Base-by-base conservation (phyloP, 1,284 basidiomycete genomes). In the Irpex sp. region DNA sequence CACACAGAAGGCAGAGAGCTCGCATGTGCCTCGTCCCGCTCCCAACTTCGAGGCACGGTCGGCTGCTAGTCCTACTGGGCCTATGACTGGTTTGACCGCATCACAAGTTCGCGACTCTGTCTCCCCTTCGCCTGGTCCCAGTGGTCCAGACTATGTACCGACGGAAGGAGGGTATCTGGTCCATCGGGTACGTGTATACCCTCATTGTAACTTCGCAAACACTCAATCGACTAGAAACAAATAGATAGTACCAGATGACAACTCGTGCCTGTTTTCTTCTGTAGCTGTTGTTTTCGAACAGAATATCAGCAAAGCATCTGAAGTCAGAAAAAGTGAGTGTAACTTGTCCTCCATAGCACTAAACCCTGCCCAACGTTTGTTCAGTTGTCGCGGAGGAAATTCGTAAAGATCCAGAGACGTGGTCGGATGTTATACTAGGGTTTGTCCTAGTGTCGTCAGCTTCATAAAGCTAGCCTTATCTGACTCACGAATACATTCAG, bases 181-280 rank as follows among this genome's bases (percentile, higher is more conserved):
- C 16, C 89, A 92, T 69, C 77, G 87, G 62, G 89, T 90, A 69
- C 53, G 80, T 71, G 28, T 33, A 12, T 28, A 14, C 16, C 9
- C 6, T 18, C 35, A 42, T 51, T 37, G 6, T 33, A 10, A 37
- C 36, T 8, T 39, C 35, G 14, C 42, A 49, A 7, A 36, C 47
- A 14, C 4, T 37, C 16, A 21, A 28, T 35, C 3, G 4, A 1
- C 10, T 49, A 8, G 23, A 5, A 12, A 52, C 66, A n/a, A 33
- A n/a, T 64, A 93, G 84, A 80, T 94, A 59, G 92, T 96, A 8
- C 94, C 93, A 12, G 94, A 96, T 69, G 93, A 96, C 74, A 97
- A 96, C 67, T 92, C 93, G 3, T 98, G 95, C 73, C 78, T 98
- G 42, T 98, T 97, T 76, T 90, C 89, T 4, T 87, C 93, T 2